Percentiles rank a stretch among this genome's conserved stretches.
Evolutionary conservation across 179 eudicot species (phyloP).

Genomic region (Actinidia arguta): DNA sequence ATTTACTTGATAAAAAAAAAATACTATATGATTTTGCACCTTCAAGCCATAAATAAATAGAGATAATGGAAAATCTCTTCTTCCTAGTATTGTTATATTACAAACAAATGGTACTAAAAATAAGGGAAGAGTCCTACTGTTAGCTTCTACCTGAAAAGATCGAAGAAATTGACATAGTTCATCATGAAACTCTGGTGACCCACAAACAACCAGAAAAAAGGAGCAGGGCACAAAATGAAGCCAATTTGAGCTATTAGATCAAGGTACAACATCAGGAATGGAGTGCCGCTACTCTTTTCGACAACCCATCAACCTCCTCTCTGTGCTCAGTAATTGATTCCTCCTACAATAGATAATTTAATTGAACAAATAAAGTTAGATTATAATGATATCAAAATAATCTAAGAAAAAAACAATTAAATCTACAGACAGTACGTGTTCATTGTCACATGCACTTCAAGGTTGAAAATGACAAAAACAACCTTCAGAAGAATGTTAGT

Average conservation of each 20-base stretch:
- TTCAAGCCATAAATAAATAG: not conserved
- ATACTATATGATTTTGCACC: not conserved
- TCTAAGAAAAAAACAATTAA: not conserved
- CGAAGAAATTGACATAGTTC: not conserved
- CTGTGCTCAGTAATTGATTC: conserved; percentile 55
- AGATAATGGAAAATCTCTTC: conserved; percentile 7
- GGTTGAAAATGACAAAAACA: not conserved
- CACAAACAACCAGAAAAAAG: not conserved
- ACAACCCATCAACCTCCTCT: conserved; percentile 59
- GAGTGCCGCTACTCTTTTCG: conserved; percentile 44
- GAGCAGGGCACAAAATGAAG: not conserved
- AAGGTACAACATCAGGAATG: conserved; percentile 22
- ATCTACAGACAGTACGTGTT: not conserved
- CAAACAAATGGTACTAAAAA: not conserved
- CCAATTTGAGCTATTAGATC: not conserved
- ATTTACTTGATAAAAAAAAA: too few species aligned
- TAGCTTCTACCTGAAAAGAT: conserved; percentile 15
- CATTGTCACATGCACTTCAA: not conserved
- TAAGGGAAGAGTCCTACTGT: not conserved
- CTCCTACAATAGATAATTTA: conserved; percentile 38
- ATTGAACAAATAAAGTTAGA: not conserved
- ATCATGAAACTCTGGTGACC: not conserved
- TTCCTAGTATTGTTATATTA: conserved; percentile 3
- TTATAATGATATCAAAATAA: not conserved
- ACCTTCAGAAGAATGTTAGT: too few species aligned